A percentile compares a stretch with the other conserved stretches of the same genome.
phyloP scores from a whole-genome alignment of 805 yeast genomes.

The Candida argentea region DNA sequence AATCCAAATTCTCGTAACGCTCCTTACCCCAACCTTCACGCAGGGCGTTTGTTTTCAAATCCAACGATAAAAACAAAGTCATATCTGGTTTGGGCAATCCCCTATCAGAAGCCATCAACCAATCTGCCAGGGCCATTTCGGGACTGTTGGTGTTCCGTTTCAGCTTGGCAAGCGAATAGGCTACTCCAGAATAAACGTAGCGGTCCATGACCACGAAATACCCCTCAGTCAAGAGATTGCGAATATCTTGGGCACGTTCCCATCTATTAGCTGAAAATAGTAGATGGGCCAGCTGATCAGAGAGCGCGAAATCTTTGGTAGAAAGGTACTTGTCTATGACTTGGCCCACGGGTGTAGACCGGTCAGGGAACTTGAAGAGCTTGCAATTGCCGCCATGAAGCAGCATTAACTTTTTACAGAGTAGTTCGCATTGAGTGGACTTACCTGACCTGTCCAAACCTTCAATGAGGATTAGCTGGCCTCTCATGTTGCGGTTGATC shows the following conservation, averaged over 20 bases:
- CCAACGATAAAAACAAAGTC: conserved; percentile 63
- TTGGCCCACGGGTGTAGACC: conserved; percentile 73
- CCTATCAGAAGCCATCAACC: conserved; percentile 76
- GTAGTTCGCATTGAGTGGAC: conserved; percentile 59
- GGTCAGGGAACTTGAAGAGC: conserved; percentile 76
- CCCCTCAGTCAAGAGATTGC: conserved; percentile 39
- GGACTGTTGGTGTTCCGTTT: conserved; percentile 11
- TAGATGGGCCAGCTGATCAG: conserved; percentile 78
- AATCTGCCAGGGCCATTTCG: conserved; percentile 37
- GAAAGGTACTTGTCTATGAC: conserved; percentile 67
- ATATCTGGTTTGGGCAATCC: conserved; percentile 86
- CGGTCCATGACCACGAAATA: conserved; percentile 65
- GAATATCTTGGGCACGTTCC: conserved; percentile 57
- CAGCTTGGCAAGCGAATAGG: conserved; percentile 81
- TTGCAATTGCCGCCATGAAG: conserved; percentile 11
- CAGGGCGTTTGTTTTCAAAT: conserved; percentile 28
- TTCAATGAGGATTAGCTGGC: conserved; percentile 72
- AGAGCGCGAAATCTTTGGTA: conserved; percentile 36
- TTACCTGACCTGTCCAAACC: conserved; percentile 96
- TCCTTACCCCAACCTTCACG: conserved; percentile 92
- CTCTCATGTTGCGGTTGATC: conserved; percentile 32
- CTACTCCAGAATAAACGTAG: conserved; percentile 87
- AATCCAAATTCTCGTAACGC: conserved; percentile 66
- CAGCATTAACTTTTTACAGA: conserved; percentile 9
- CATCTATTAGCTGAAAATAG: conserved; percentile 90